A percentile compares a stretch with the other conserved stretches of the same genome.
These are phyloP conservation scores for Sporisorium reilianum DNA, from an alignment of 1,284 basidiomycete species.

Conservation along the genomic window DNA sequence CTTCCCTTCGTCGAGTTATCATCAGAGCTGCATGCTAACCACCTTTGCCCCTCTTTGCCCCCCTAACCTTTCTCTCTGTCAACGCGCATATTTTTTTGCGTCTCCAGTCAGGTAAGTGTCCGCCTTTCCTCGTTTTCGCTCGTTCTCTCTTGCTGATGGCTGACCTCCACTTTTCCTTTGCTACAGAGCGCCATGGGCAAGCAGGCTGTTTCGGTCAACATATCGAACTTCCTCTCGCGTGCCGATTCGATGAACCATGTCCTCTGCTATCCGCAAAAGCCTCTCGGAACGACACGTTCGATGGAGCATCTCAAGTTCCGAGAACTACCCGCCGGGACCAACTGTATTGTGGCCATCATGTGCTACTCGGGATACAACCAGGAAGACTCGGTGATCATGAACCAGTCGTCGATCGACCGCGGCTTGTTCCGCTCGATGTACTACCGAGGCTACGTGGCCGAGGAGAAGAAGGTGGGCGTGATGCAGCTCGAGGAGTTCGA, in stretches of 20 bases:
- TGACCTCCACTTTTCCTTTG: constrained; percentile 73
- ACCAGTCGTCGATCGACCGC: constrained; percentile 97
- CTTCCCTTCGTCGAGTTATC: neutral
- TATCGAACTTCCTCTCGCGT: constrained; percentile 96
- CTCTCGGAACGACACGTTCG: constrained; percentile 94
- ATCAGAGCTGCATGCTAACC: neutral
- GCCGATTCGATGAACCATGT: constrained; percentile 77
- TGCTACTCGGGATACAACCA: constrained; percentile 99
- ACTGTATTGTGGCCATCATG: constrained; percentile 96
- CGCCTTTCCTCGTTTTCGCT: neutral
- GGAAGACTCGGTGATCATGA: constrained; percentile 99
- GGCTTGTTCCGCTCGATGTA: constrained; percentile 98
- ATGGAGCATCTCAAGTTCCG: constrained; percentile 99
- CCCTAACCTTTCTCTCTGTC: neutral
- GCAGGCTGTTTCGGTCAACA: constrained; percentile 88
- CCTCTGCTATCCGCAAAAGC: constrained; percentile 98
- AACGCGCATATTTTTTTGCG: neutral
- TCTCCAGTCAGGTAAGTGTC: neutral
- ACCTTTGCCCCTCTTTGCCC: neutral
- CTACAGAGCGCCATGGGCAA: constrained; percentile 91
- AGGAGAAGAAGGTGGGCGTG: constrained; percentile 96
- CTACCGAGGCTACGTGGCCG: constrained; percentile 95
- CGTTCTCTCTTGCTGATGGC: neutral
- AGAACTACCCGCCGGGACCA: constrained; percentile 96
- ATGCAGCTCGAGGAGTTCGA: constrained; percentile 89